These are phyloP conservation scores for Phytophthora meadii DNA, from an alignment of 352 stramenopile species.

Conservation along the genomic window DNA sequence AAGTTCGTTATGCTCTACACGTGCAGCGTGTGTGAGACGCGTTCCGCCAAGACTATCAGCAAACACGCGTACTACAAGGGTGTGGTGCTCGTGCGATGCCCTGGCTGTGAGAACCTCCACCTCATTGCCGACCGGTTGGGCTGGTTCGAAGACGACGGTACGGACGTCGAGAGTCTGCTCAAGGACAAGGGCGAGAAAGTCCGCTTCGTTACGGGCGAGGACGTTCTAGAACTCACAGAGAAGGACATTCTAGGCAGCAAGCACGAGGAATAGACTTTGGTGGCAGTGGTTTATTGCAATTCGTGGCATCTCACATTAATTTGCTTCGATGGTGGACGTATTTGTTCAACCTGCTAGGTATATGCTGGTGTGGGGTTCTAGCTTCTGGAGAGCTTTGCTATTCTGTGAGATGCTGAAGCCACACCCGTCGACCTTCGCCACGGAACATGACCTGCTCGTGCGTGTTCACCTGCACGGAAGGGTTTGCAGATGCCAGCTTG, in stretches of 20 bases:
- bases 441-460: conserved; percentile 89
- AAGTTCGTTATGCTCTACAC: conserved; percentile 99
- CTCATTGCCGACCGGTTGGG: conserved; percentile 96
- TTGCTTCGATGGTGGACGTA: conserved; percentile 9
- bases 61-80: conserved; percentile 98
- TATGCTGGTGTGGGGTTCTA: conserved; percentile 15
- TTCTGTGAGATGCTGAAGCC: conserved; percentile 75
- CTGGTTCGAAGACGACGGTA: conserved; percentile 93
- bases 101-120: conserved; percentile 98
- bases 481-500: conserved; percentile 84
- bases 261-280: conserved; percentile 30
- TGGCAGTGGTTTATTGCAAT: neutral
- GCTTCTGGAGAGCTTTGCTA: conserved; percentile 23
- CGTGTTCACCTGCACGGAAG: conserved; percentile 89
- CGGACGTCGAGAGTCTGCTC: conserved; percentile 90
- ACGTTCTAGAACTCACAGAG: conserved; percentile 88
- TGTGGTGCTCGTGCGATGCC: conserved; percentile 98
- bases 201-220: conserved; percentile 73
- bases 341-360: conserved; percentile 21
- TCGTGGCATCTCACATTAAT: conserved; percentile 7
- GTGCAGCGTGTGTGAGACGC: conserved; percentile 97
- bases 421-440: conserved; percentile 70
- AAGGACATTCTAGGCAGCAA: conserved; percentile 66
- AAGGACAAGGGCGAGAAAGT: conserved; percentile 75
- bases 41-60: conserved; percentile 97